phyloP scores from a whole-genome alignment of 495 filamentous ascomycete species.

The Bacidia gigantensis region DNA sequence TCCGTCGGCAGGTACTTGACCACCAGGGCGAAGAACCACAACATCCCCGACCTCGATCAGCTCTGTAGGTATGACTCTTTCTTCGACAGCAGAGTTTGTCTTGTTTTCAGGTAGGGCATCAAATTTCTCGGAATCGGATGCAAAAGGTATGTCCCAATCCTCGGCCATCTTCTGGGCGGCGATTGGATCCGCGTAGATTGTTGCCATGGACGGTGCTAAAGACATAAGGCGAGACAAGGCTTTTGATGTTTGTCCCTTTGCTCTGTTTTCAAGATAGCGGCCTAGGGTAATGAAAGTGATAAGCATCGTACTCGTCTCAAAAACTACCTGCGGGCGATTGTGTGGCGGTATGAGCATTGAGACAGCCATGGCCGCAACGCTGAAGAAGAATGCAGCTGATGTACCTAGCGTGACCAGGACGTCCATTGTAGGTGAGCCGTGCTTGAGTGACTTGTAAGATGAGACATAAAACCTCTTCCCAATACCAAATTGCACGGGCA shows the following conservation, averaged over 20 bases:
- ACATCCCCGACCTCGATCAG: slow-evolving; percentile 90
- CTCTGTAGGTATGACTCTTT: slow-evolving; percentile 79
- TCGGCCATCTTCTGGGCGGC: slow-evolving; percentile 83
- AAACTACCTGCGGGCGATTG: slow-evolving; percentile 68
- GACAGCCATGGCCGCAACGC: slow-evolving; percentile 73
- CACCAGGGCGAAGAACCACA: slow-evolving; percentile 82
- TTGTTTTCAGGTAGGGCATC: slow-evolving; percentile 21
- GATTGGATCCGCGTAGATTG: slow-evolving; percentile 94
- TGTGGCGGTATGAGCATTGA: slow-evolving; percentile 59
- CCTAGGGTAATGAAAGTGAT: slow-evolving; percentile 93
- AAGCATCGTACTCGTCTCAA: slow-evolving; percentile 97
- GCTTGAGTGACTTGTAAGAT: slow-evolving; percentile 80
- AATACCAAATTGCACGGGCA: slow-evolving; percentile 93
- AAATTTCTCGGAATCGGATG: slow-evolving; percentile 27
- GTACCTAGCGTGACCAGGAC: slow-evolving; percentile 90
- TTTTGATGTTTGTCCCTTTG: slow-evolving; percentile 93
- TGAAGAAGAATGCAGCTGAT: slow-evolving; percentile 97
- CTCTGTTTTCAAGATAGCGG: slow-evolving; percentile 83
- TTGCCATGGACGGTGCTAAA: slow-evolving; percentile 88
- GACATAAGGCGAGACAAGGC: slow-evolving; percentile 94
- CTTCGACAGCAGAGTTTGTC: slow-evolving; percentile 51
- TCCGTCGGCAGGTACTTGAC: slow-evolving; percentile 94
- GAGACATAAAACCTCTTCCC: slow-evolving; percentile 84
- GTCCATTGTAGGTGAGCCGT: slow-evolving; percentile 92
- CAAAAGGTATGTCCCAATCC: slow-evolving; percentile 41